phyloP scores from a whole-genome alignment of 495 filamentous ascomycete genomes.

The Emericellopsis terricola region DNA sequence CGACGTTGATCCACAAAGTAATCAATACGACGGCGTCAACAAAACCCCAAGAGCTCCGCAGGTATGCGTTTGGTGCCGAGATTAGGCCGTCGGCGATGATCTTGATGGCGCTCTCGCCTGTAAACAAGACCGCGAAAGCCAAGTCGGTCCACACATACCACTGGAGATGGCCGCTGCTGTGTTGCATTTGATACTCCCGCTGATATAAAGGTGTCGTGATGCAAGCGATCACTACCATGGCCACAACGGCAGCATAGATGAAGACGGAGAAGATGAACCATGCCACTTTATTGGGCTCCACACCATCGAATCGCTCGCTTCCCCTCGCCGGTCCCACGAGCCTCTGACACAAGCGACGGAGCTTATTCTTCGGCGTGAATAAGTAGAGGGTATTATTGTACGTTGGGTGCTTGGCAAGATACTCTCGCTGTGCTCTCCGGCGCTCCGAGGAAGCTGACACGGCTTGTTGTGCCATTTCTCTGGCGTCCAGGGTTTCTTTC shows the following conservation, averaged over 20 bases:
- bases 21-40: slow-evolving; percentile 88
- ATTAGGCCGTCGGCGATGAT: slow-evolving; percentile 92
- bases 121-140: slow-evolving; percentile 77
- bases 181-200: slow-evolving; percentile 51
- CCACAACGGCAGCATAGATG: slow-evolving; percentile 84
- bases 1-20: slow-evolving; percentile 92
- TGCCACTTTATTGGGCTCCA: slow-evolving; percentile 65
- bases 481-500: slow-evolving; percentile 64
- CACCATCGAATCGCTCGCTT: slow-evolving; percentile 65
- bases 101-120: slow-evolving; percentile 77
- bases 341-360: slow-evolving; percentile 70
- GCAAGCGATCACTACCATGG: slow-evolving; percentile 92
- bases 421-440: slow-evolving; percentile 78
- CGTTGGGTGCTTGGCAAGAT: slow-evolving; percentile 64
- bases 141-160: slow-evolving; percentile 93
- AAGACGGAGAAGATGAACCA: slow-evolving; percentile 92
- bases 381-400: slow-evolving; percentile 91
- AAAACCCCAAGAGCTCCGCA: slow-evolving; percentile 89
- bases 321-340: slow-evolving; percentile 88
- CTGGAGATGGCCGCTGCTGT: slow-evolving; percentile 37
- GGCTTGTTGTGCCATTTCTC: slow-evolving; percentile 75
- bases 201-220: slow-evolving; percentile 90
- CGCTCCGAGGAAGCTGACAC: slow-evolving; percentile 65
- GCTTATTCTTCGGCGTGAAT: slow-evolving; percentile 55
- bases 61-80: slow-evolving; percentile 94